These are phyloP conservation scores for Aspergillus fischeri DNA, from an alignment of 2,329 filamentous ascomycete genomes.

Conservation along the genomic window DNA sequence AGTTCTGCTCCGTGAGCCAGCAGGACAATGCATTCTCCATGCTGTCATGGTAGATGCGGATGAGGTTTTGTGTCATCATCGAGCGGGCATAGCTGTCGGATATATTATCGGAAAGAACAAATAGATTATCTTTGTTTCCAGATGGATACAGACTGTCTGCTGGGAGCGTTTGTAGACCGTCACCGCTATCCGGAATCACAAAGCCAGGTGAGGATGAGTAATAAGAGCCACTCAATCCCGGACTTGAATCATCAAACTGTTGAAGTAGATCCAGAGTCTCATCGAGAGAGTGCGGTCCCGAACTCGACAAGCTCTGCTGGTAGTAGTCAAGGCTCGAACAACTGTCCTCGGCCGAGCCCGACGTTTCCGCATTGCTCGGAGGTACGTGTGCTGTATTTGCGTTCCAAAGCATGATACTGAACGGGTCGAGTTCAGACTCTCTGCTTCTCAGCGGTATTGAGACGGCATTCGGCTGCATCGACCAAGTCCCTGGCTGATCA, in stretches of 20 bases:
- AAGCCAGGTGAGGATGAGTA: neutral
- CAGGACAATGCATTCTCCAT: conserved; percentile 44
- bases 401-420: neutral
- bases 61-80: conserved; percentile 35
- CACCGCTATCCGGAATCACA: neutral
- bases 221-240: neutral
- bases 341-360: neutral
- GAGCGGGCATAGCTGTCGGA: conserved; percentile 33
- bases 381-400: neutral
- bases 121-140: neutral
- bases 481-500: neutral
- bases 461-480: neutral
- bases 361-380: neutral
- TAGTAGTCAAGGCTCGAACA: neutral
- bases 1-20: conserved; percentile 43
- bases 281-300: neutral
- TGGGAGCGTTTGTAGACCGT: neutral
- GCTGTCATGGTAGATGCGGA: conserved; percentile 43
- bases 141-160: neutral
- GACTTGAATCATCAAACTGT: neutral
- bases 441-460: neutral
- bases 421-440: neutral
- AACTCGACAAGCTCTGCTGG: neutral
- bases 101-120: conserved; percentile 21
- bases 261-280: neutral